Percentiles rank a stretch among this genome's conserved stretches.
Evolutionary conservation across 2,329 filamentous ascomycete genomes (phyloP).

Genomic region (Calonectria montana): DNA sequence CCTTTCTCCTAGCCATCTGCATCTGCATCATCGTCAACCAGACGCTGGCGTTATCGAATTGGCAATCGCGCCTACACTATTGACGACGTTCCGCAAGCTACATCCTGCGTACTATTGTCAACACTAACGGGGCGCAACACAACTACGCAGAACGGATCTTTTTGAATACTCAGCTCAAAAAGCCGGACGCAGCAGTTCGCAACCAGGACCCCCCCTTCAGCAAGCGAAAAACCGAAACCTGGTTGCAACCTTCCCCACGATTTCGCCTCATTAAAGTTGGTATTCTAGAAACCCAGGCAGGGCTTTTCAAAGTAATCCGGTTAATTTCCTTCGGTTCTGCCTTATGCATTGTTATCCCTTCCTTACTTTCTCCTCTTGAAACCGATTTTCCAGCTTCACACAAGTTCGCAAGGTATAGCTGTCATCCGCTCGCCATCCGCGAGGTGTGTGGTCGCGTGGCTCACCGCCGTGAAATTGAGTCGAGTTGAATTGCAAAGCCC

Average conservation of each 20-base stretch:
- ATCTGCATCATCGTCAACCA: neutral
- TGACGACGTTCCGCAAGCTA: neutral
- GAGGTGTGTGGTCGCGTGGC: constrained; percentile 31
- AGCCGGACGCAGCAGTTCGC: constrained; percentile 11
- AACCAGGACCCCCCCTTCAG: constrained; percentile 7
- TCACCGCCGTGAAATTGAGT: constrained; percentile 41
- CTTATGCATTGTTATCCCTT: neutral
- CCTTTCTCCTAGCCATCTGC: constrained; percentile 2
- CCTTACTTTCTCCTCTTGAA: neutral
- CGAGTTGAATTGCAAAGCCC: constrained; percentile 37
- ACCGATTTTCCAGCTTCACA: neutral
- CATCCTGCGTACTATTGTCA: neutral
- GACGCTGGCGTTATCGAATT: neutral
- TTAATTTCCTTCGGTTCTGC: neutral
- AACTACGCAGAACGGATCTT: neutral
- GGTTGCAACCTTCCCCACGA: neutral
- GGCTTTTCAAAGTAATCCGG: neutral
- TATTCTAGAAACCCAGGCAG: neutral
- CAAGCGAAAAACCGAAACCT: constrained; percentile 1
- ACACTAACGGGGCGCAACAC: neutral
- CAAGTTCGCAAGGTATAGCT: neutral
- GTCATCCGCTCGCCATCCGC: constrained; percentile 12
- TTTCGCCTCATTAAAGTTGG: neutral
- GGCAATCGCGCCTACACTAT: neutral
- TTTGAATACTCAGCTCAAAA: constrained; percentile 2